phyloP scores from a whole-genome alignment of 164 flowering plant genomes.

The Buxus sempervirens region DNA sequence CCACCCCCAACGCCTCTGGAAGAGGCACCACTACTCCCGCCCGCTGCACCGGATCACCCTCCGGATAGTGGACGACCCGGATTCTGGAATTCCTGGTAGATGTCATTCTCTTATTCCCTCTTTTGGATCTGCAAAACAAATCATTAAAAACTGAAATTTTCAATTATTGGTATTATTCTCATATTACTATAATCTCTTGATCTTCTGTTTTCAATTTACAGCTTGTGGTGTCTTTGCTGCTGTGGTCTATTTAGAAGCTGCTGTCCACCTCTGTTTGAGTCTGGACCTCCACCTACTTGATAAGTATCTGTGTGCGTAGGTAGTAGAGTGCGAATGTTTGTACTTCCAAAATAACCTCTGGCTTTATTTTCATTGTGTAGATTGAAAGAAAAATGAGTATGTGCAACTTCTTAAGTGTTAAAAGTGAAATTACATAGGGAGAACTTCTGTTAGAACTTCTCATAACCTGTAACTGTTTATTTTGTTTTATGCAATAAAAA shows the following conservation, averaged over 20 bases:
- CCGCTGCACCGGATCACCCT: slow-evolving; percentile 20
- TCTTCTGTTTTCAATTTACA: slow-evolving; percentile 15
- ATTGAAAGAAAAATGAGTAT: too few species aligned
- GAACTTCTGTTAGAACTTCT: too few species aligned
- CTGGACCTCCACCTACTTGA: slow-evolving; percentile 32
- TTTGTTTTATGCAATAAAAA: too few species aligned
- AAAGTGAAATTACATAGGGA: too few species aligned
- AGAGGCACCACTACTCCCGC: slow-evolving; percentile 28
- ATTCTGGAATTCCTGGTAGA: slow-evolving; percentile 29
- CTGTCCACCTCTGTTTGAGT: slow-evolving; percentile 51
- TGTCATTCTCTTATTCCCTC: background rate
- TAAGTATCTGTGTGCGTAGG: too few species aligned
- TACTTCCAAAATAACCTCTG: too few species aligned
- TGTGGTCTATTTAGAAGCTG: slow-evolving; percentile 48
- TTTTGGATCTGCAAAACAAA: background rate
- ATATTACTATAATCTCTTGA: background rate
- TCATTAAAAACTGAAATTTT: background rate
- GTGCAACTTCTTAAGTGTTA: too few species aligned
- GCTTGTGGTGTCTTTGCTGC: slow-evolving; percentile 46
- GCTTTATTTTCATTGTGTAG: too few species aligned
- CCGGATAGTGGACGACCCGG: slow-evolving; percentile 14
- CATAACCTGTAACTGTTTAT: too few species aligned
- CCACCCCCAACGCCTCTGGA: slow-evolving; percentile 30
- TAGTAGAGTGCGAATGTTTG: too few species aligned
- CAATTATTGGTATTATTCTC: background rate